Evolutionary conservation across 305 asterid genomes (phyloP).

Genomic region (Andrographis paniculata): DNA sequence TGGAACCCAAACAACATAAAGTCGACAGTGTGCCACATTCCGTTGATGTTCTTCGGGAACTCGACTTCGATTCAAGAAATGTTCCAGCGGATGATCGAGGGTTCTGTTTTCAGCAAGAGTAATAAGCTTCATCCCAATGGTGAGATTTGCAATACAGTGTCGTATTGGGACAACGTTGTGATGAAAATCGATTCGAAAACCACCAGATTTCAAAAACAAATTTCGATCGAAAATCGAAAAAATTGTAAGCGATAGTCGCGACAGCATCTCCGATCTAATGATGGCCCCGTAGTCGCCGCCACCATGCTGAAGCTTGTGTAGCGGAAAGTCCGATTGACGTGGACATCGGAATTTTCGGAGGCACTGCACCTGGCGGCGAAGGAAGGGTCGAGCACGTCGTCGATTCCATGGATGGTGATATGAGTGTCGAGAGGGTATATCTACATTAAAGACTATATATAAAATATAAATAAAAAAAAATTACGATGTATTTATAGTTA

Average conservation of each 20-base stretch:
- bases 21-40: constrained; percentile 13
- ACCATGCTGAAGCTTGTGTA: constrained; percentile 46
- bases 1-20: constrained; percentile 18
- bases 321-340: constrained; percentile 27
- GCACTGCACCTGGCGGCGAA: constrained; percentile 35
- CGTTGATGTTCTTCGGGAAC: not conserved
- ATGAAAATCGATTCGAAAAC: constrained; percentile 49
- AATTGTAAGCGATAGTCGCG: constrained; percentile 36
- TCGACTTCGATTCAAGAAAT: too few species aligned
- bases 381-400: constrained; percentile 47
- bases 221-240: constrained; percentile 51
- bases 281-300: constrained; percentile 49
- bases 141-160: constrained; percentile 26
- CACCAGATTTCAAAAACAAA: constrained; percentile 31
- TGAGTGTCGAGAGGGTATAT: constrained; percentile 25
- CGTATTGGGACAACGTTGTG: constrained; percentile 52
- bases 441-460: constrained; percentile 36
- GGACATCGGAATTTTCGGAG: constrained; percentile 4
- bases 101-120: constrained; percentile 47
- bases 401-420: constrained; percentile 57
- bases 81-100: too few species aligned
- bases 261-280: constrained; percentile 33
- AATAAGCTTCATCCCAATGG: constrained; percentile 20
- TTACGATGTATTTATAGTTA: too few species aligned
- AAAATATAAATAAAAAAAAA: too few species aligned